Evolutionary conservation across 176 grass and related monocot species (phyloP).

Genomic region (Oropetium thomaeum): DNA sequence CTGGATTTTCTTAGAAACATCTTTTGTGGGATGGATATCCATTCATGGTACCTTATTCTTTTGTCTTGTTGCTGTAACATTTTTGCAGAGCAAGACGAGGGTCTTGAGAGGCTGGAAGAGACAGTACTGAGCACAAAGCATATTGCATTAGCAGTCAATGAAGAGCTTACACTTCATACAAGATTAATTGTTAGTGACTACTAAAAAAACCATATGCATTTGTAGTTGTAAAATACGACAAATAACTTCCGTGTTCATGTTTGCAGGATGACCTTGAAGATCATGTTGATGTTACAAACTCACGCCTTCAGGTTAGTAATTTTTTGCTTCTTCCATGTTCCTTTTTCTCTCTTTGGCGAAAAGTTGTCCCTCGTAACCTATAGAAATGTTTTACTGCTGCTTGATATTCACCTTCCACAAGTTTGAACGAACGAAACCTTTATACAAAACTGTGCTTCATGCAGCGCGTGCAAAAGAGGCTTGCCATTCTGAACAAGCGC

Average conservation of each 20-base stretch:
- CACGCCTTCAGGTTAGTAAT: constrained; percentile 71
- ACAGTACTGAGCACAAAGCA: constrained; percentile 94
- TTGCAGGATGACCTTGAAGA: constrained; percentile 84
- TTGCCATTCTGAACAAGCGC: constrained; percentile 87
- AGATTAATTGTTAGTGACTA: constrained; percentile 76
- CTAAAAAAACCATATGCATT: background rate
- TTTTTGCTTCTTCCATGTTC: background rate
- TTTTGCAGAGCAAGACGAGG: constrained; percentile 88
- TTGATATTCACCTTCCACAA: background rate
- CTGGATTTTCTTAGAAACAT: background rate
- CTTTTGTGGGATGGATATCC: background rate
- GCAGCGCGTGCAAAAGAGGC: constrained; percentile 76
- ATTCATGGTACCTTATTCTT: background rate
- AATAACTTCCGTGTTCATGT: constrained; percentile 26
- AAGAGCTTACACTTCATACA: constrained; percentile 89
- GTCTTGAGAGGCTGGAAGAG: constrained; percentile 87
- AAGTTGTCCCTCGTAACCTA: too few species aligned
- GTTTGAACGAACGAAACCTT: background rate
- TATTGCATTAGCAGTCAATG: constrained; percentile 95
- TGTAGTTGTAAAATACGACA: background rate
- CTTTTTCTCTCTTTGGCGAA: too few species aligned
- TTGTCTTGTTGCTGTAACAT: background rate
- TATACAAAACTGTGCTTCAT: constrained; percentile 19
- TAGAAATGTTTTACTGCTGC: background rate
- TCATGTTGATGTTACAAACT: constrained; percentile 75